phyloP scores from a whole-genome alignment of 169 alveolate species.

The Theileria orientalis region DNA sequence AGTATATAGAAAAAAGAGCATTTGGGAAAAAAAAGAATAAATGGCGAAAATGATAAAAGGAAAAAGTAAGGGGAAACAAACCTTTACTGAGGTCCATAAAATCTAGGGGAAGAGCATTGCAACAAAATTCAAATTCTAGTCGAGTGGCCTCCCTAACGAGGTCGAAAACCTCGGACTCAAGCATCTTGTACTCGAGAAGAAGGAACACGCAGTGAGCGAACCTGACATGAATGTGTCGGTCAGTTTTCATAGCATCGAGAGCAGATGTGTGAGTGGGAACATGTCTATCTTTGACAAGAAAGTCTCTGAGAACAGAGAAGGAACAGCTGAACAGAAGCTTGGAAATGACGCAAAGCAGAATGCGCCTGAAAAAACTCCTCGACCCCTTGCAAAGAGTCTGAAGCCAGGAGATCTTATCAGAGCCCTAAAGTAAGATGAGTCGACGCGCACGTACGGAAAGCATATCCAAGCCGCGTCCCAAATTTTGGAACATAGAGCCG shows the following conservation, averaged over 20 bases:
- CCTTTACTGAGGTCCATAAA: constrained; percentile 21
- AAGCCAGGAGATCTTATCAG: constrained; percentile 50
- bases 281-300: constrained; percentile 7
- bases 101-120: constrained; percentile 35
- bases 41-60: too few species aligned
- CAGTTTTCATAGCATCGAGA: constrained; percentile 29
- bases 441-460: constrained; percentile 1
- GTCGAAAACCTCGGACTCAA: constrained; percentile 4
- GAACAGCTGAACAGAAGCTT: constrained; percentile 29
- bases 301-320: constrained; percentile 23
- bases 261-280: constrained; percentile 42
- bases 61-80: constrained; percentile 15
- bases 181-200: constrained; percentile 20
- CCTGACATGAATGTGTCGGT: constrained; percentile 38
- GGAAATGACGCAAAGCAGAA: constrained; percentile 28
- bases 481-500: constrained; percentile 68
- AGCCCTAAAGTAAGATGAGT: constrained; percentile 12
- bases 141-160: constrained; percentile 30
- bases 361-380: constrained; percentile 28
- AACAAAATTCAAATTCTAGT: constrained; percentile 36
- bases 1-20: too few species aligned
- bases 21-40: too few species aligned
- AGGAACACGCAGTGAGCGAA: constrained; percentile 34
- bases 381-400: constrained; percentile 4
- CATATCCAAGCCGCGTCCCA: constrained; percentile 31